phyloP scores from a whole-genome alignment of 306 rosid species.

The Corylus heterophylla region DNA sequence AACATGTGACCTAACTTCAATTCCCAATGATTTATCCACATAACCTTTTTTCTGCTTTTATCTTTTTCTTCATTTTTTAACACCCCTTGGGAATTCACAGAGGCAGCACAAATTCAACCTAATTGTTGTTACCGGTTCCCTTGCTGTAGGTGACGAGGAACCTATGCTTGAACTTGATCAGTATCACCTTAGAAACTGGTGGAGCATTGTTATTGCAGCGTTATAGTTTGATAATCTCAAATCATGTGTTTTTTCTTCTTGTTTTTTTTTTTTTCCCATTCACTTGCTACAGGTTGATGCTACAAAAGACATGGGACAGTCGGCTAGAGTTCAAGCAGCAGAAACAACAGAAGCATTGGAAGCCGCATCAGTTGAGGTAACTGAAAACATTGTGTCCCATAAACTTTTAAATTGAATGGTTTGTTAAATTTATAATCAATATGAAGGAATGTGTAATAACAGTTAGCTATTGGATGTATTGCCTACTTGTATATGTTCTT shows the following conservation, averaged over 20 bases:
- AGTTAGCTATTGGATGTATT: background rate
- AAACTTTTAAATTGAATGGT: background rate
- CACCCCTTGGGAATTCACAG: background rate
- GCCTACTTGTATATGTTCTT: background rate
- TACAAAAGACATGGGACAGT: background rate
- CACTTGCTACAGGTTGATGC: slow-evolving; percentile 5
- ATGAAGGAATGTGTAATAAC: background rate
- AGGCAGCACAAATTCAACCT: background rate
- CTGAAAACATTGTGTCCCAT: background rate
- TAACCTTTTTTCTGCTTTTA: background rate
- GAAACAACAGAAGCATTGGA: background rate
- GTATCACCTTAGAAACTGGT: background rate
- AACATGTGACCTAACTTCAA: background rate
- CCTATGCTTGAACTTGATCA: background rate
- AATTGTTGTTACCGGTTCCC: background rate
- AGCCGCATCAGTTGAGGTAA: background rate
- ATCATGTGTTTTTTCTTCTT: background rate
- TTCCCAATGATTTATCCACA: background rate
- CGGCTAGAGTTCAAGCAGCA: background rate
- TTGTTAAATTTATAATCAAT: background rate
- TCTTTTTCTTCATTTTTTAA: background rate
- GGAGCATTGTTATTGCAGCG: background rate
- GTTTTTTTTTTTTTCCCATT: background rate
- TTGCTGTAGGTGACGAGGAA: background rate
- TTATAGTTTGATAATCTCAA: background rate